A percentile compares a stretch with the other conserved stretches of the same genome.
phyloP scores from a whole-genome alignment of 495 filamentous ascomycete genomes.

The Melanomma pulvis-pyrius region DNA sequence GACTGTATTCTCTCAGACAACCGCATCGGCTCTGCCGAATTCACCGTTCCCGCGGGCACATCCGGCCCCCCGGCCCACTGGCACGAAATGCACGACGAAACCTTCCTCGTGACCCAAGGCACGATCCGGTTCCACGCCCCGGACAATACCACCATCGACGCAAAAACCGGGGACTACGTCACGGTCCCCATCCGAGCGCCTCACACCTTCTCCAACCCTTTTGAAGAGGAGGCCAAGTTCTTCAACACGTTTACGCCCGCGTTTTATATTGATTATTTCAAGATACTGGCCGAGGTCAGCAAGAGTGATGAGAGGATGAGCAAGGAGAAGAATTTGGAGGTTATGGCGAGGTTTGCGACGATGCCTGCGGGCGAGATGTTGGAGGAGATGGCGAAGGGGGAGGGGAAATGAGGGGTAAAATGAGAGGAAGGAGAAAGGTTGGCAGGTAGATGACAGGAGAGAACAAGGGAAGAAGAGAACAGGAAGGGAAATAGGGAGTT shows the following conservation, averaged over 20 bases:
- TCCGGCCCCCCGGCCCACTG: constrained; percentile 52
- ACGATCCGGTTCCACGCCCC: constrained; percentile 50
- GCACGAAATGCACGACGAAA: constrained; percentile 60
- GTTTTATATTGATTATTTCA: constrained; percentile 57
- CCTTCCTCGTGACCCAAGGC: constrained; percentile 58
- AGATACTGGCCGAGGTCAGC: constrained; percentile 47
- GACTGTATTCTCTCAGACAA: constrained; percentile 44
- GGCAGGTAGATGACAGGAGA: background rate
- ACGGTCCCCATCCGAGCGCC: constrained; percentile 55
- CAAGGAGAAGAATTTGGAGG: constrained; percentile 46
- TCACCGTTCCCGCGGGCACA: constrained; percentile 52
- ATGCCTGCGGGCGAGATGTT: constrained; percentile 44
- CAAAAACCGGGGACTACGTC: constrained; percentile 55
- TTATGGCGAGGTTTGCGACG: constrained; percentile 53
- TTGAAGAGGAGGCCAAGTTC: constrained; percentile 56
- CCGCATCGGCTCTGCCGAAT: constrained; percentile 52
- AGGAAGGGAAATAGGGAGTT: too few species aligned
- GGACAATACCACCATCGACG: constrained; percentile 49
- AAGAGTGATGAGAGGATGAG: constrained; percentile 44
- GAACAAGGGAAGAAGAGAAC: too few species aligned
- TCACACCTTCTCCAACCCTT: constrained; percentile 59
- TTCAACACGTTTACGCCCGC: constrained; percentile 60
- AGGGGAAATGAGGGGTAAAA: constrained; percentile 2
- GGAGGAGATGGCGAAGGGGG: constrained; percentile 27
- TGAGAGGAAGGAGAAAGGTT: background rate